Conservation (phyloP, 225 moss, liverwort and hornwort species). For the Marchantia paleacea region DNA sequence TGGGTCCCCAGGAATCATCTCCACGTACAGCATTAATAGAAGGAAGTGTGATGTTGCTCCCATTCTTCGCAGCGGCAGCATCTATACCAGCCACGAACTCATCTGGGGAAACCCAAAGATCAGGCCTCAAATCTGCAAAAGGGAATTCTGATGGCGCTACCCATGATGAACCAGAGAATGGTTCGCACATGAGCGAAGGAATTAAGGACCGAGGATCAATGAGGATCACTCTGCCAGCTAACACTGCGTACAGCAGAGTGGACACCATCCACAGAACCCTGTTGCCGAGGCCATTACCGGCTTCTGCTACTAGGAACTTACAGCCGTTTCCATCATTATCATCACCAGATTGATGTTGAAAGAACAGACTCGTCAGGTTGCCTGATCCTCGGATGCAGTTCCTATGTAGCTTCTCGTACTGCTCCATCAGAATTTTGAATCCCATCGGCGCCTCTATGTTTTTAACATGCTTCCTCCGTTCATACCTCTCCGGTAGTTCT, state of each 20-base stretch:
- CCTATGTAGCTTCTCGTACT: constrained; percentile 39
- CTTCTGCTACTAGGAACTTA: constrained; percentile 40
- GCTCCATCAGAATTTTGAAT: constrained; percentile 19
- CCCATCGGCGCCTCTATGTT: constrained; percentile 17
- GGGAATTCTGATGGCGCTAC: constrained; percentile 31
- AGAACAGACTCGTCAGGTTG: constrained; percentile 30
- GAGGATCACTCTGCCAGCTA: constrained; percentile 37
- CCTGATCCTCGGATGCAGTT: constrained; percentile 29
- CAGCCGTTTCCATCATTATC: constrained; percentile 12
- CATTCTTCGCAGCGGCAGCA: background rate
- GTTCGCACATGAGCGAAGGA: constrained; percentile 44
- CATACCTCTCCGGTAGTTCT: constrained; percentile 30
- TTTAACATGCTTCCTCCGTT: constrained; percentile 9
- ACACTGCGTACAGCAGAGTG: constrained; percentile 41
- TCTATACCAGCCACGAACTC: constrained; percentile 18
- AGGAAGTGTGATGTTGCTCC: background rate
- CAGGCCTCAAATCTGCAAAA: constrained; percentile 33
- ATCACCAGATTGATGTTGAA: background rate
- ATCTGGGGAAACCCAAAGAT: constrained; percentile 30
- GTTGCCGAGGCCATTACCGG: constrained; percentile 44
- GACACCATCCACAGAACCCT: constrained; percentile 44
- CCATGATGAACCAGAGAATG: constrained; percentile 43
- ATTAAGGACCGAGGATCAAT: constrained; percentile 37
- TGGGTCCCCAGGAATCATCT: constrained; percentile 40
- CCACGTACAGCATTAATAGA: constrained; percentile 28